Base-by-base conservation (phyloP, 331 rosid genomes). In the Erythrophleum ivorense region DNA sequence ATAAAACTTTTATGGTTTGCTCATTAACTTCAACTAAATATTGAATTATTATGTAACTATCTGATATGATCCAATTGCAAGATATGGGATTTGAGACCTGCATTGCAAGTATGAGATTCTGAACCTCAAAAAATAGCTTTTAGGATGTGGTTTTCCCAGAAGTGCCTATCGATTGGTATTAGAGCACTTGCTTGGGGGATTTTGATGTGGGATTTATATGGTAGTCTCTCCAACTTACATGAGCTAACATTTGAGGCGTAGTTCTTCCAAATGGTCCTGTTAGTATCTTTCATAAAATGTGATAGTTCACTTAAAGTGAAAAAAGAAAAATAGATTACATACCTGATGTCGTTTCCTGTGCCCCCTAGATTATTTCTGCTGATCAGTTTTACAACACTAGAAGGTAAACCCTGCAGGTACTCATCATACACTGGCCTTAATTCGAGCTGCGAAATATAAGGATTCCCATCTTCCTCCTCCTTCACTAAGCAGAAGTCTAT, bases 401-500 rank as follows among this genome's bases (percentile, higher is more conserved):
- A 49, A 62, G 85, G 71, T 33, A 87, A 78, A 29, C 24, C 85
- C 10, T 66, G 69, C 45, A 92, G 80, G 77, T 88, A 91, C 11
- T 87, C 85, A 72, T 87, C 86, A 65, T 78, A 76, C 50, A 88
- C 65, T n/a, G 88, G 90, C 85, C 97, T 88, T 73, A 92, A 74
- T 40, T 88, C 97, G 78, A 92, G 80, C 87, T 74, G 80, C 3
- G 95, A 91, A 78, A 94, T 90, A 76, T 86, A 88, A 53, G 97
- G 97, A 52, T 73, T 46, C 67, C 78, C 88, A 63, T 63, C 41
- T 70, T 69, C 38, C 13, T 71, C 80, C 52, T 63, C 77, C 71
- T 84, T 88, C 83, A 89, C 89, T 78, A 92, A 86, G 76, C 97
- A 94, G 62, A 91, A 91, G 73, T 92, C 92, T 57, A 71, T 80